These are phyloP conservation scores for Linum usitatissimum DNA, from an alignment of 345 rosid genomes.

Conservation along the genomic window DNA sequence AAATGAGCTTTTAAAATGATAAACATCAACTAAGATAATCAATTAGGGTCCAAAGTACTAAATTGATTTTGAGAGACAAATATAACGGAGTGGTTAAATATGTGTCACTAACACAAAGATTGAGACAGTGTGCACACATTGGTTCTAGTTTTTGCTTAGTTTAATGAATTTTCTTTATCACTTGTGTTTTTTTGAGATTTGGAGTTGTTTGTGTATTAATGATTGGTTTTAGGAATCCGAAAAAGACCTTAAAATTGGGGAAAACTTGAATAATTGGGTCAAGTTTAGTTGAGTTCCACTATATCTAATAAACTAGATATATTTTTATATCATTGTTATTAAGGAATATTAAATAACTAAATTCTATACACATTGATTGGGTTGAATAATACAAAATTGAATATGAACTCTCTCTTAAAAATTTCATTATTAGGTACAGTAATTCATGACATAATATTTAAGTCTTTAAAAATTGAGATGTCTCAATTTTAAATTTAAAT, in stretches of 20 bases:
- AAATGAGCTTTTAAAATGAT: no score
- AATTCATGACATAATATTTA: no score
- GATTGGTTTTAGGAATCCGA: slow-evolving; percentile 4
- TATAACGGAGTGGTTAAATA: slow-evolving; percentile 7
- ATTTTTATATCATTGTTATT: background rate
- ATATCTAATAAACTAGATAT: background rate
- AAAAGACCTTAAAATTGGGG: slow-evolving; percentile 1
- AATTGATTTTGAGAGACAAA: background rate
- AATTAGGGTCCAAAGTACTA: background rate
- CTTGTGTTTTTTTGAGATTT: no score
- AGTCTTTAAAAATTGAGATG: no score
- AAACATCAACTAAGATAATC: no score
- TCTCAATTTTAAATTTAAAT: no score
- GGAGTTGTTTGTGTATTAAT: slow-evolving; percentile 12
- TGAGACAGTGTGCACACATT: slow-evolving; percentile 18
- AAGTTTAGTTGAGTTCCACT: slow-evolving; percentile 1
- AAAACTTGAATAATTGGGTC: slow-evolving; percentile 2
- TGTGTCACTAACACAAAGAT: slow-evolving; percentile 10
- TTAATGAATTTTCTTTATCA: no score
- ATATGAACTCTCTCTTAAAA: no score
- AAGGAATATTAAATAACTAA: background rate
- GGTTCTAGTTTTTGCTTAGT: background rate
- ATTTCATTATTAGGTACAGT: no score
- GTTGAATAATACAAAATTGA: no score
- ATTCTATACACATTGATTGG: no score